Evolutionary conservation across 495 filamentous ascomycete genomes (phyloP).

Genomic region (Xylaria castorea): DNA sequence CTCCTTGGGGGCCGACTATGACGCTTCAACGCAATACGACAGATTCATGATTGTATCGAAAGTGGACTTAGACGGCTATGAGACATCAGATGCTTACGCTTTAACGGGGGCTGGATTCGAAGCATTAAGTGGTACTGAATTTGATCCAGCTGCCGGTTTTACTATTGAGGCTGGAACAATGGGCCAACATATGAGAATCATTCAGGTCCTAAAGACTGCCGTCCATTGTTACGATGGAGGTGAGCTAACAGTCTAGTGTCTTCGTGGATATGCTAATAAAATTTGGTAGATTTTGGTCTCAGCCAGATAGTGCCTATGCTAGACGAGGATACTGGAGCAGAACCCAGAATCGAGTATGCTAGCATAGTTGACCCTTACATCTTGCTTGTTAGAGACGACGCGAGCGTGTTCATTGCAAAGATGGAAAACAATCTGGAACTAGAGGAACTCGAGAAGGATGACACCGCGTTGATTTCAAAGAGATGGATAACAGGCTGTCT

Average conservation of each 20-base stretch:
- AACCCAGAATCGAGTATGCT: slow-evolving; percentile 76
- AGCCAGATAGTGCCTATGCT: slow-evolving; percentile 88
- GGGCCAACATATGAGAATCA: slow-evolving; percentile 73
- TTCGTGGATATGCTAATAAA: slow-evolving; percentile 39
- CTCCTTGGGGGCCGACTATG: slow-evolving; percentile 58
- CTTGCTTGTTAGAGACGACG: slow-evolving; percentile 83
- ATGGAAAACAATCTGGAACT: slow-evolving; percentile 82
- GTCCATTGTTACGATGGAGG: slow-evolving; percentile 87
- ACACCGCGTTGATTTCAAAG: slow-evolving; percentile 56
- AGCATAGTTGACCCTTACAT: slow-evolving; percentile 89
- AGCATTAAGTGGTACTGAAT: slow-evolving; percentile 74
- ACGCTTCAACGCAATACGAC: slow-evolving; percentile 64
- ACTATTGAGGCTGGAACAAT: slow-evolving; percentile 84
- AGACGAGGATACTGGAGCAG: slow-evolving; percentile 82
- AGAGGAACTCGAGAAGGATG: slow-evolving; percentile 74
- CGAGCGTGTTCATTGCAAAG: slow-evolving; percentile 74
- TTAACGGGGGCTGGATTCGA: slow-evolving; percentile 69
- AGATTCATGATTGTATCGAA: slow-evolving; percentile 74
- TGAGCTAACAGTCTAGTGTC: slow-evolving; percentile 59
- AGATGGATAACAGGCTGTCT: slow-evolving; percentile 84
- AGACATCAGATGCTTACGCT: slow-evolving; percentile 66
- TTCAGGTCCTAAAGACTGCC: slow-evolving; percentile 84
- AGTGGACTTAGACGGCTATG: slow-evolving; percentile 58
- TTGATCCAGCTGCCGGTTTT: slow-evolving; percentile 83
- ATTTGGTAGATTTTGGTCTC: slow-evolving; percentile 74